phyloP scores from a whole-genome alignment of 225 moss, liverwort and hornwort species.

The Straminergon stramineum region DNA sequence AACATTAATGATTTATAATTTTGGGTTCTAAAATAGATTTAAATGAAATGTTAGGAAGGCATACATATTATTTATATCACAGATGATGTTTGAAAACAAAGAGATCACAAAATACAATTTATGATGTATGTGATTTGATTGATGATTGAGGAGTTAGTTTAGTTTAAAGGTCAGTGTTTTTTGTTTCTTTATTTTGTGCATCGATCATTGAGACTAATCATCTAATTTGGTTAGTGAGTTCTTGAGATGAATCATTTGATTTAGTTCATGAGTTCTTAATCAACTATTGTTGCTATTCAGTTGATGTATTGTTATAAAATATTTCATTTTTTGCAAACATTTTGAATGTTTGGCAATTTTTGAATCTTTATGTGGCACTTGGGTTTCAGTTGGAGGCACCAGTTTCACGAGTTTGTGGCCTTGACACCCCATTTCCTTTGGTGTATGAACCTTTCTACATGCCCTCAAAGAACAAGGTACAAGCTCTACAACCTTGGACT shows the following conservation, averaged over 20 bases:
- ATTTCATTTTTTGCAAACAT: neutral
- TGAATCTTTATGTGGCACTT: neutral
- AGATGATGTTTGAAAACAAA: neutral
- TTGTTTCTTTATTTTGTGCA: neutral
- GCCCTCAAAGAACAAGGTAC: slow-evolving; percentile 94
- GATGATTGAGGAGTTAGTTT: neutral
- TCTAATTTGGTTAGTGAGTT: neutral
- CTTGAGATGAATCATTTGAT: neutral
- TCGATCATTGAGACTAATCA: neutral
- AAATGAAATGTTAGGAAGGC: neutral
- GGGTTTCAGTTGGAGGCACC: slow-evolving; percentile 79
- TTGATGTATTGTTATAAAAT: neutral
- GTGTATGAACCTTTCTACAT: slow-evolving; percentile 94
- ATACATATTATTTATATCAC: neutral
- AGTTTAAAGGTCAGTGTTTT: neutral
- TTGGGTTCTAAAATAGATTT: neutral
- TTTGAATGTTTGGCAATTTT: neutral
- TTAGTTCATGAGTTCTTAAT: neutral
- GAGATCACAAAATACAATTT: neutral
- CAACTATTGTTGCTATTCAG: neutral
- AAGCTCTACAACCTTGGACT: neutral
- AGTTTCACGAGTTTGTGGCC: slow-evolving; percentile 83
- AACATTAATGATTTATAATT: too few species aligned
- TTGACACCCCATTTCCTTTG: slow-evolving; percentile 95
- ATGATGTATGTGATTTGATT: neutral